Percentiles rank a stretch among this genome's conserved stretches.
phyloP scores from a whole-genome alignment of 805 yeast genomes.

The Spathaspora boniae region DNA sequence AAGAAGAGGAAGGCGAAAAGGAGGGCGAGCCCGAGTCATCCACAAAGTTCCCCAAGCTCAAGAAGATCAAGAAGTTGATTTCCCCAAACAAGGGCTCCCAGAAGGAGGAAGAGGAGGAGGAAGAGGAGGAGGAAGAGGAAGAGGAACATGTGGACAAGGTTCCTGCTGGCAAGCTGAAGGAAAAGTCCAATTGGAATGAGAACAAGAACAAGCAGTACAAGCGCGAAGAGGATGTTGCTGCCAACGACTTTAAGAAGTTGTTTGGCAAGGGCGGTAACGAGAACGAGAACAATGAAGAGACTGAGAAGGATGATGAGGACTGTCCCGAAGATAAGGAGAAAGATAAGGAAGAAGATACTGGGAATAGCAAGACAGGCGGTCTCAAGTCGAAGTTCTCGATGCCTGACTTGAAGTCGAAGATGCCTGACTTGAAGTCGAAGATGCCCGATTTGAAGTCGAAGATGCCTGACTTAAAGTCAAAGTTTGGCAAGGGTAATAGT shows the following conservation, averaged over 20 bases:
- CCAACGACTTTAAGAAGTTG: background rate
- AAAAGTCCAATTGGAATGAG: background rate
- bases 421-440: constrained; percentile 4
- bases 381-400: constrained; percentile 1
- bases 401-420: constrained; percentile 2
- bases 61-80: background rate
- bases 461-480: constrained; percentile 3
- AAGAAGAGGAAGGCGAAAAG: constrained; percentile 4
- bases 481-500: constrained; percentile 1
- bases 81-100: background rate
- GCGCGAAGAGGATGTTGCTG: background rate
- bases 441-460: background rate
- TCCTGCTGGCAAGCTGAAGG: constrained; percentile 1
- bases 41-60: constrained; percentile 1
- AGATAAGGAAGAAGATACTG: constrained; percentile 1
- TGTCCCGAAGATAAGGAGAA: constrained; percentile 1
- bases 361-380: background rate
- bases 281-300: background rate
- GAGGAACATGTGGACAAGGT: background rate
- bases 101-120: background rate
- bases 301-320: constrained; percentile 1
- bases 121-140: constrained; percentile 1
- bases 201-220: background rate
- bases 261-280: background rate
- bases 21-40: background rate